Base-by-base conservation (phyloP, 2,329 filamentous ascomycete genomes). In the Cytospora piceicola region DNA sequence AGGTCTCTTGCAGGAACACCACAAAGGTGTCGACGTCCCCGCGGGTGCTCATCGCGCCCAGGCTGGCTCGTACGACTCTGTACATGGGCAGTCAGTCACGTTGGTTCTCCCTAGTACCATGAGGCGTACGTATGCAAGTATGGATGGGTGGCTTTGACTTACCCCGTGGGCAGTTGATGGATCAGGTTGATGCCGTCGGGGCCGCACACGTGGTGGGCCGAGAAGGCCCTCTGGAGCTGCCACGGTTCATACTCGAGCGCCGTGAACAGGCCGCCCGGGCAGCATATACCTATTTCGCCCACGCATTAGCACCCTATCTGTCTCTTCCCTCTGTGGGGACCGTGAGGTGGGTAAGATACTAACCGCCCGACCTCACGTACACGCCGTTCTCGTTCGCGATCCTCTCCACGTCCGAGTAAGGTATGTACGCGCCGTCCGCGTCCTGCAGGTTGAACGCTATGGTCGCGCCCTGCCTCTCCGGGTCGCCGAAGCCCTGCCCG, bases 391-490 rank as follows among this genome's bases (percentile, higher is more conserved):
- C 75, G 68, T 88, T 84, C 0, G 88, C 86, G 22, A 82, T 75
- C 36, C 77, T 77, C 74, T 90, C 88, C n/a, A 89, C 84, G 1
- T 83, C 80, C 2, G 80, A 81, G 71, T 87, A 88, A 0, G 84
- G 79, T 34, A 88, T 76, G 69, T 84, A 82, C 0, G 75, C 75
- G 1, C 86, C 87, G 64, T 84, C 79, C 3, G 80, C 73, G n/a
- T 75, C 75, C 30, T 82, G 74, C 15, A 90, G 75, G 68, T 90
- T 91, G 76, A 91, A 89, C 1, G 88, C 85, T 27, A 91, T 77
- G 0, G 85, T 89, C 1, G 86, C 82, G 1, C 88, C 88, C 72
- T 89, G 86, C 24, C 79, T 80, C 20, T 71, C 75, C 0, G 83
- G 71, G 70, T 88, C 81, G 4, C 79, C 82, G 58, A 85, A 88